A percentile compares a stretch with the other conserved stretches of the same genome.
phyloP scores from a whole-genome alignment of 805 yeast genomes.

The Millerago galiae region DNA sequence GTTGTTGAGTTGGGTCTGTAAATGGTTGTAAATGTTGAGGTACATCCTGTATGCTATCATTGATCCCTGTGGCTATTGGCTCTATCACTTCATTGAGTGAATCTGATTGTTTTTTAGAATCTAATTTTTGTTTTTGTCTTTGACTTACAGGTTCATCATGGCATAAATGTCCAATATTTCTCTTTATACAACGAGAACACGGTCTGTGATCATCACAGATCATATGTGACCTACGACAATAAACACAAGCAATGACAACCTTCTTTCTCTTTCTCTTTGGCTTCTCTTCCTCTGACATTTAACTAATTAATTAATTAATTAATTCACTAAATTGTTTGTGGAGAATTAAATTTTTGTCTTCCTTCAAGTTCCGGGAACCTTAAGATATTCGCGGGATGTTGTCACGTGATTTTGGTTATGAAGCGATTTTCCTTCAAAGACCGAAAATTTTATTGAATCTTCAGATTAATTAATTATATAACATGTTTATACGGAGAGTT shows the following conservation, averaged over 20 bases:
- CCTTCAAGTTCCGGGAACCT: too few relatives aligned
- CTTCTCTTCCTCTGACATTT: slow-evolving; percentile 4
- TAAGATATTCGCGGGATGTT: too few relatives aligned
- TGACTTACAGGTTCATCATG: slow-evolving; percentile 25
- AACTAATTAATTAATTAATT: too few relatives aligned
- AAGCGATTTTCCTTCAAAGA: too few relatives aligned
- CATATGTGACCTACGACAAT: slow-evolving; percentile 91
- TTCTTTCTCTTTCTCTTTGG: slow-evolving; percentile 39
- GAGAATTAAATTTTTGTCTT: not conserved
- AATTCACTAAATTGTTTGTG: not conserved
- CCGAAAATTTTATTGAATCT: too few relatives aligned
- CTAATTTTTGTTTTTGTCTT: slow-evolving; percentile 19
- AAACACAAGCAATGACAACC: slow-evolving; percentile 62
- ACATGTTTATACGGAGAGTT: too few relatives aligned
- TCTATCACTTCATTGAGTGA: too few relatives aligned
- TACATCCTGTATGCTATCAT: slow-evolving; percentile 8
- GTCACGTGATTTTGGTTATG: too few relatives aligned
- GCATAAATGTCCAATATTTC: slow-evolving; percentile 86
- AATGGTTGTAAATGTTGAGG: slow-evolving; percentile 17
- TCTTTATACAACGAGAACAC: slow-evolving; percentile 75
- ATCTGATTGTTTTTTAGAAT: slow-evolving; percentile 2
- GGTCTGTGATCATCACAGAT: slow-evolving; percentile 80
- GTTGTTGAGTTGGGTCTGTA: slow-evolving; percentile 8
- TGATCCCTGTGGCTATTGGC: not conserved
- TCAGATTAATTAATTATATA: too few relatives aligned